Percentiles rank a stretch among this genome's conserved stretches.
phyloP scores from a whole-genome alignment of 495 filamentous ascomycete genomes.

The Hyaloscypha hepaticicola region DNA sequence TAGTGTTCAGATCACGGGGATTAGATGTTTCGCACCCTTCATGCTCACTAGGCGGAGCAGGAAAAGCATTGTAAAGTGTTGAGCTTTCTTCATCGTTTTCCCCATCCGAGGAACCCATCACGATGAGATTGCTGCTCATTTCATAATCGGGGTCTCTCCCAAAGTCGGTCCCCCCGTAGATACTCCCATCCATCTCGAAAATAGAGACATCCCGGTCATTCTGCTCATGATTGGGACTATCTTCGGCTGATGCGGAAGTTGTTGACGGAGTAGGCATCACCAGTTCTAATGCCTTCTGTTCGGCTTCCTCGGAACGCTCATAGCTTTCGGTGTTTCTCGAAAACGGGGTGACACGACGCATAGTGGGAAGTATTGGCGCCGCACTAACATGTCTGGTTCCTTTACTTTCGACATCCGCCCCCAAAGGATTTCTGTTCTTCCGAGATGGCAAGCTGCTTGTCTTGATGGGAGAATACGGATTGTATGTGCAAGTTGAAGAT shows the following conservation, averaged over 20 bases:
- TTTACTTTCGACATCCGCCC: neutral
- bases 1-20: neutral
- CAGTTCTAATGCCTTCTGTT: neutral
- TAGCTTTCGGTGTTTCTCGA: conserved; percentile 8
- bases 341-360: conserved; percentile 16
- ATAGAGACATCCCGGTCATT: neutral
- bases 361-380: neutral
- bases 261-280: neutral
- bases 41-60: neutral
- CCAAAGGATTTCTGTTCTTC: neutral
- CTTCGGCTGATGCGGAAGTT: neutral
- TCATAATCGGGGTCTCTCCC: neutral
- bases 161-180: neutral
- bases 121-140: neutral
- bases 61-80: conserved; percentile 4
- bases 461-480: neutral
- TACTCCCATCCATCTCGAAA: neutral
- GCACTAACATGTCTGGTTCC: conserved; percentile 12
- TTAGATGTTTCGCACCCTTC: neutral
- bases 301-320: neutral
- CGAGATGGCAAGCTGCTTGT: conserved; percentile 17
- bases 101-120: neutral
- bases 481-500: neutral
- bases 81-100: neutral
- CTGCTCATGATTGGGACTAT: neutral